Base-by-base conservation (phyloP, 163 green algal genomes). In the Prototheca stagnorum region DNA sequence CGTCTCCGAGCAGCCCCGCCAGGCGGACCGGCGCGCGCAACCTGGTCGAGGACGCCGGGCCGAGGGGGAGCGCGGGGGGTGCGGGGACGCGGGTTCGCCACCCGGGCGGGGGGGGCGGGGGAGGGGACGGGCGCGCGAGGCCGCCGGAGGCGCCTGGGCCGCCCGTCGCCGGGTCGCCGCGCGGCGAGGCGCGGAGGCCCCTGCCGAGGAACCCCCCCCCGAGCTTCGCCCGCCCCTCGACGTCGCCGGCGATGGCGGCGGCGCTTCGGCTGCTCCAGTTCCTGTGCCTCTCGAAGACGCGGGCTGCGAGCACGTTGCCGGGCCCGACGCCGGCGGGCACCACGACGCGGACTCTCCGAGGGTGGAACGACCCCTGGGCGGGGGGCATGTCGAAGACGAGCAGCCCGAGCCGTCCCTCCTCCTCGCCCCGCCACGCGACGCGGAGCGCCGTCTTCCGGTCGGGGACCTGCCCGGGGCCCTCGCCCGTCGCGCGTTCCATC, bases 381-480 rank as follows among this genome's bases (percentile, higher is more conserved):
- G 45, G 19, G 5, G 45, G 45, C 0, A 52, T 36, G 28, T 36
- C 26, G 7, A 52, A 12, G 14, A 21, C 15, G 5, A 52, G n/a
- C 17, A 41, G 20, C 11, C 6, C 34, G 34, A 45, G 16, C 47
- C 6, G 33, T 5, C n/a, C 14, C 22, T 12, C n/a, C 20, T 19
- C 31, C 9, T 29, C 45, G 3, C 26, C 53, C 2, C 37, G 37
- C 11, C 45, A 19, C 21, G 49, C 19, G 11, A 61, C 19, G 8
- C 53, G 53, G 20, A 46, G 22, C 39, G 47, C 55, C 2, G 54
- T 55, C 31, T 56, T 55, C 24, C 54, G 46, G 39, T 56, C 54
- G 1, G 46, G 46, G 31, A 21, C n/a, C 20, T 12, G 29, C 3
- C 31, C 39, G 3, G 3, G 17, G 17, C 14, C 2, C 2, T 39